A percentile compares a stretch with the other conserved stretches of the same genome.
phyloP scores from a whole-genome alignment of 176 grass and related monocot species.

The Phyllostachys edulis region DNA sequence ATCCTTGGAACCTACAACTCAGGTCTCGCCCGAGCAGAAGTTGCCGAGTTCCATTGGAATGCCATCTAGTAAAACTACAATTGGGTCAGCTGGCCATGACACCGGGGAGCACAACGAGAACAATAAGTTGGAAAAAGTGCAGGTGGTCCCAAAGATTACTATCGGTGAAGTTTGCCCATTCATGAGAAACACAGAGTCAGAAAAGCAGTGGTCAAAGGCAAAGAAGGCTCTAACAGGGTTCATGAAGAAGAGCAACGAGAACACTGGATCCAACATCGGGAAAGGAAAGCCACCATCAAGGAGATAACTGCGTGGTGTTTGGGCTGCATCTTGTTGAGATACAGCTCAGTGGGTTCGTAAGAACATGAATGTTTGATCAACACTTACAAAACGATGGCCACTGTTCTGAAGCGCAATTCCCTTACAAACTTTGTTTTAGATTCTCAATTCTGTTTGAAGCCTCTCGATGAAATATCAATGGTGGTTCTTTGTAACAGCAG shows the following conservation, averaged over 20 bases:
- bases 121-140: conserved; percentile 31
- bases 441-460: neutral
- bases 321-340: neutral
- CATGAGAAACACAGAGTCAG: conserved; percentile 77
- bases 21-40: neutral
- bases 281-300: conserved; percentile 45
- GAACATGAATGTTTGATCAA: neutral
- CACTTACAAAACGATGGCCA: neutral
- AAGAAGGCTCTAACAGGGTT: conserved; percentile 69
- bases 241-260: conserved; percentile 56
- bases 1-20: conserved; percentile 4
- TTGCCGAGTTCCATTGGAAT: neutral
- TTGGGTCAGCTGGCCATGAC: neutral
- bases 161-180: conserved; percentile 86
- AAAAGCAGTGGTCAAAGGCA: conserved; percentile 75
- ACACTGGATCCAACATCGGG: conserved; percentile 18
- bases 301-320: conserved; percentile 14
- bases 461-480: neutral
- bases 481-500: conserved; percentile 21
- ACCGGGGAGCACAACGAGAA: neutral
- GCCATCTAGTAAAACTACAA: neutral
- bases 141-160: conserved; percentile 65
- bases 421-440: neutral
- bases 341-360: neutral
- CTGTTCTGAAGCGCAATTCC: neutral